Evolutionary conservation across 495 filamentous ascomycete genomes (phyloP).

Genomic region (Xylaria castorea): DNA sequence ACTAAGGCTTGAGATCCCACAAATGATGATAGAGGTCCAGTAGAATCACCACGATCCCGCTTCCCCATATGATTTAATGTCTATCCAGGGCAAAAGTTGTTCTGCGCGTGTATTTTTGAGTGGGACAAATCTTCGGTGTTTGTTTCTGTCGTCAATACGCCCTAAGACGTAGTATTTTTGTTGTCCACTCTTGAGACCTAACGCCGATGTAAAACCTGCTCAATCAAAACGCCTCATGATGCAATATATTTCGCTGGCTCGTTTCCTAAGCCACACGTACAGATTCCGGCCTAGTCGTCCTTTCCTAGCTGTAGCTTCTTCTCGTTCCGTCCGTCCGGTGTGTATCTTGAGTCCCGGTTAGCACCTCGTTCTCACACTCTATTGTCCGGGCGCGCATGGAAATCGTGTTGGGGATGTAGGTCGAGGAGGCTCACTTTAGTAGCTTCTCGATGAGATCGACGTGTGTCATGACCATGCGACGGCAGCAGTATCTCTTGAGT

Average conservation of each 20-base stretch:
- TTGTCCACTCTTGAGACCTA: conserved; percentile 17
- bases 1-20: background rate
- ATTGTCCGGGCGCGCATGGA: background rate
- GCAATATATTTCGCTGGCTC: conserved; percentile 32
- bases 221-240: conserved; percentile 40
- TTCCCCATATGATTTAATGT: background rate
- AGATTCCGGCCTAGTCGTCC: background rate
- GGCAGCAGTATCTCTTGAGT: conserved; percentile 95
- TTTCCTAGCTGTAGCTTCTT: conserved; percentile 53
- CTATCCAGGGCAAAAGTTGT: background rate
- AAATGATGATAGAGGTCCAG: background rate
- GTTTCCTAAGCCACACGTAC: background rate
- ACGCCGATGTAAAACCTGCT: conserved; percentile 34
- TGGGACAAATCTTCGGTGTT: background rate
- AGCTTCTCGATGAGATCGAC: conserved; percentile 99
- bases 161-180: background rate
- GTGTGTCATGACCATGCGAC: conserved; percentile 99
- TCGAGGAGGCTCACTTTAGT: conserved; percentile 69
- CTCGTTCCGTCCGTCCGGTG: conserved; percentile 58
- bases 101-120: background rate
- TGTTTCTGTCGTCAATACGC: background rate
- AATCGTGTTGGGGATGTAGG: background rate
- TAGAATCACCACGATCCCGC: background rate
- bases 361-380: conserved; percentile 6
- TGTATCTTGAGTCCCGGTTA: conserved; percentile 48